phyloP scores from a whole-genome alignment of 140 eudicot genomes.

The Cichorium intybus region DNA sequence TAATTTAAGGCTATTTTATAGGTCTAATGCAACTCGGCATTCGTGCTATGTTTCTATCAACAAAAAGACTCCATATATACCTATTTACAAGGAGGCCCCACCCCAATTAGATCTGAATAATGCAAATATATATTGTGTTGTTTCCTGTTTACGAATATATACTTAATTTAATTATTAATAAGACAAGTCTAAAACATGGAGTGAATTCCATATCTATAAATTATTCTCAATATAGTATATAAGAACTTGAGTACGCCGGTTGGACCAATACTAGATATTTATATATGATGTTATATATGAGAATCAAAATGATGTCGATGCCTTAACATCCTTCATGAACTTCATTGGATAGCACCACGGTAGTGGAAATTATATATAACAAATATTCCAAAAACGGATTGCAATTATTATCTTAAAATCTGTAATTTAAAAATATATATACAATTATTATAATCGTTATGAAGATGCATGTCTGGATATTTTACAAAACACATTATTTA shows the following conservation, averaged over 20 bases:
- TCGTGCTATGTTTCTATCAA: background rate
- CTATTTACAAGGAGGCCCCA: background rate
- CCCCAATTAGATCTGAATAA: background rate
- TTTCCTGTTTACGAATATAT: background rate
- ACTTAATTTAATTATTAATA: background rate
- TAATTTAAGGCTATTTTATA: background rate
- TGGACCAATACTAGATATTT: conserved; percentile 18
- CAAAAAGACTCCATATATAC: background rate
- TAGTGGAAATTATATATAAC: background rate
- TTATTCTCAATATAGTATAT: background rate
- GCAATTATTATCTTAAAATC: background rate
- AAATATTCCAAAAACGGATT: background rate
- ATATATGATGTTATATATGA: conserved; percentile 1
- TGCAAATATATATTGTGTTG: background rate
- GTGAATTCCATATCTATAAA: background rate
- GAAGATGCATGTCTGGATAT: background rate
- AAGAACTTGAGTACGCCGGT: conserved; percentile 3
- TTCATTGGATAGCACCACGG: background rate
- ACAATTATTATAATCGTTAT: too few species aligned
- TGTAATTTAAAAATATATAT: too few species aligned
- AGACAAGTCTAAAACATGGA: background rate
- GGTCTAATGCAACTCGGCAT: background rate
- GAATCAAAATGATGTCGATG: conserved; percentile 10
- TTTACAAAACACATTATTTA: background rate
- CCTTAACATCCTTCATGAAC: conserved; percentile 4